Evolutionary conservation across 352 stramenopile genomes (phyloP).

Genomic region (Pythium sukuiense): DNA sequence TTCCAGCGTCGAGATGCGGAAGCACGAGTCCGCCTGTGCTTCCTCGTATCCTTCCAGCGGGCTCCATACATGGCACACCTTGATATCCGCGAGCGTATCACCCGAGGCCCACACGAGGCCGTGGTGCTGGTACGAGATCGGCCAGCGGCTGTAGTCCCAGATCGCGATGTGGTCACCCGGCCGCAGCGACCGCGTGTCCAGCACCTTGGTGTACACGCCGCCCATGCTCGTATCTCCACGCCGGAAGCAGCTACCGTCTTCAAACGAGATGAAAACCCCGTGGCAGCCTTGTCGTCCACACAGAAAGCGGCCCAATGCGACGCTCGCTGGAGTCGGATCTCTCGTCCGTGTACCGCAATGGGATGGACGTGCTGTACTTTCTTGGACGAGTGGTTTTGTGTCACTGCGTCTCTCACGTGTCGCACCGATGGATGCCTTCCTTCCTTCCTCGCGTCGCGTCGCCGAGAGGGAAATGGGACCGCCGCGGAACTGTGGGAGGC

Average conservation of each 20-base stretch:
- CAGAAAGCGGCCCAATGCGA: no score
- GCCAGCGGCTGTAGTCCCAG: constrained; percentile 86
- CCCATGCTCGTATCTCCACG: constrained; percentile 37
- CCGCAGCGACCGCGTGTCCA: constrained; percentile 69
- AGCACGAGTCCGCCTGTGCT: constrained; percentile 83
- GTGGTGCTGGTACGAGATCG: constrained; percentile 85
- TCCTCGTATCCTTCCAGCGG: constrained; percentile 69
- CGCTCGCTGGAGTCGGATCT: no score
- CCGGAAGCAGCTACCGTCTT: background rate
- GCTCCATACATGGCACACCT: constrained; percentile 86
- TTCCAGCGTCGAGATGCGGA: constrained; percentile 83
- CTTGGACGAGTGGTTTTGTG: no score
- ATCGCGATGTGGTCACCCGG: constrained; percentile 84
- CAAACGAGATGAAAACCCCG: no score
- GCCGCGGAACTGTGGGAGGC: no score
- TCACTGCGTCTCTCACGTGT: no score
- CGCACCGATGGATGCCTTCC: no score
- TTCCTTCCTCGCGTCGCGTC: no score
- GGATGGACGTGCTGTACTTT: no score
- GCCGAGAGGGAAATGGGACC: background rate
- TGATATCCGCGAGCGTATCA: constrained; percentile 55
- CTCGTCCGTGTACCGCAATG: no score
- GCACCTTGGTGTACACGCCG: constrained; percentile 78
- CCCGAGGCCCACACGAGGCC: constrained; percentile 85
- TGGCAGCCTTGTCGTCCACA: no score